Percentiles rank a stretch among this genome's conserved stretches.
phyloP scores from a whole-genome alignment of 148 eudicot species.

The Talinum fruticosum region DNA sequence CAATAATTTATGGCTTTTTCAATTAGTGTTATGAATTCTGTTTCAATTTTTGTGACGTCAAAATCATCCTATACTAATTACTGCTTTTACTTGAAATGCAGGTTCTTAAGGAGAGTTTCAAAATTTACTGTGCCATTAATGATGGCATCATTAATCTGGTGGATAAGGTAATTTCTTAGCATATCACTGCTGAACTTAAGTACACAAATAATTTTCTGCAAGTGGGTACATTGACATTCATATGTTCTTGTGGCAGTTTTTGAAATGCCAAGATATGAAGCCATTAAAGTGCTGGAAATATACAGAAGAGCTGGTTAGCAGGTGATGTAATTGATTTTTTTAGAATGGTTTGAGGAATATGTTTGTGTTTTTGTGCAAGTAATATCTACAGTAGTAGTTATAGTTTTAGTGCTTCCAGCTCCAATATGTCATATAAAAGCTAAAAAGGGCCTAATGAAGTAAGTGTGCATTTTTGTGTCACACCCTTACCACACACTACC shows the following conservation, averaged over 20 bases:
- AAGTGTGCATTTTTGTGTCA: neutral
- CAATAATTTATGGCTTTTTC: neutral
- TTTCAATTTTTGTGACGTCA: neutral
- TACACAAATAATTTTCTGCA: neutral
- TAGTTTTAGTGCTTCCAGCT: neutral
- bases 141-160: conserved; percentile 94
- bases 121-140: conserved; percentile 91
- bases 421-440: neutral
- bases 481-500: neutral
- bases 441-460: neutral
- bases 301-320: conserved; percentile 96
- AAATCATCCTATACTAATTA: neutral
- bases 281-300: conserved; percentile 83
- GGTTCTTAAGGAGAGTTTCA: conserved; percentile 98
- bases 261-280: conserved; percentile 99
- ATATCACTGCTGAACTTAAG: neutral
- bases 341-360: neutral
- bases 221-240: conserved; percentile 4
- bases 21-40: neutral
- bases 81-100: conserved; percentile 28
- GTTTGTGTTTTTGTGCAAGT: neutral
- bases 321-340: conserved; percentile 37
- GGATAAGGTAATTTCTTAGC: conserved; percentile 62
- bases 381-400: neutral
- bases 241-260: conserved; percentile 55